Base-by-base conservation (phyloP, 495 filamentous ascomycete genomes). In the Haplographium delicatum region DNA sequence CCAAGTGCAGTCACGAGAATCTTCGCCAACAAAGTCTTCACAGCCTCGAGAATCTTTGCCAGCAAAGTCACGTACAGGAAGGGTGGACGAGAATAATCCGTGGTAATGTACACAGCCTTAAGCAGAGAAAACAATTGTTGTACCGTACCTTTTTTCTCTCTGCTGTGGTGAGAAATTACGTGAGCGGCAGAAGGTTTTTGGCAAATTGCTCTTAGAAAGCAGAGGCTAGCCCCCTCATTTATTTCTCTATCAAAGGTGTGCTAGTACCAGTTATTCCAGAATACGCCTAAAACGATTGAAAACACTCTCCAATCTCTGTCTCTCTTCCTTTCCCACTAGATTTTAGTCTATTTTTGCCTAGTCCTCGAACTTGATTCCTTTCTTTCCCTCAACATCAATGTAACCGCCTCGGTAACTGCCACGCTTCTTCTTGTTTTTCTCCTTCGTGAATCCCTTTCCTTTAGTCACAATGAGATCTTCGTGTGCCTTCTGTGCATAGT, bases 361-460 rank as follows among this genome's bases (percentile, higher is more conserved):
- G 67, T 89, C 83, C 2, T 91, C 86, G 70, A 95, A 95, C 73
- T 91, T 94, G 68, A 91, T 86, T 41, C 85, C 83, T 62, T 82
- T 81, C 54, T 82, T 81, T 16, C 79, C 79, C 18, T 63, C 52
- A 50, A 89, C 83, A 64, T 95, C 88, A 53, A 96, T 89, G 18
- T 74, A 72, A 7, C 91, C 91, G 10, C 90, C 91, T 46, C 83
- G 79, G 72, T 95, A 95, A 43, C 81, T 86, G 39, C 94, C 94
- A 59, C 87, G 69, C 76, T 89, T 89, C 72, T 82, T 82, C 71
- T 97, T 99, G 67, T 99, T 96, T 83, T 99, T 99, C 72, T 97
- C 94, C 77, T 99, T 99, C 46, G 91, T 99, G 71, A 99, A 99
- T 11, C 88, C 88, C 72, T 95, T 97, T 47, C 94, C 94, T 63